Percentiles rank a stretch among this genome's conserved stretches.
Conservation (phyloP, 805 yeast genomes). For the Schwanniomyces sp. region DNA sequence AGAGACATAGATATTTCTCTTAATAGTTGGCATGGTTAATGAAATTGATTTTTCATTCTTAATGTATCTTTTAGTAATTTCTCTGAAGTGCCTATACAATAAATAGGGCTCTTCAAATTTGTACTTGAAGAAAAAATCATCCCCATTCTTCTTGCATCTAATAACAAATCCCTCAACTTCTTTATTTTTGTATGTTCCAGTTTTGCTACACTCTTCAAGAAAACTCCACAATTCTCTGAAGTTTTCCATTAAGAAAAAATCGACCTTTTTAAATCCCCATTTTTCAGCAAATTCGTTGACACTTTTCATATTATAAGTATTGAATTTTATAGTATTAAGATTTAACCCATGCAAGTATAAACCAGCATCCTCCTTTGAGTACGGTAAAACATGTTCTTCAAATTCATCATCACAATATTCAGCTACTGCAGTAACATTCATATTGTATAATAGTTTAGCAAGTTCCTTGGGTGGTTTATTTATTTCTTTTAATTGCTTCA, state of each 20-base stretch:
- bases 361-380: conserved; percentile 67
- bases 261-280: conserved; percentile 72
- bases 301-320: conserved; percentile 59
- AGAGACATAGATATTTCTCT: conserved; percentile 60
- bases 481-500: conserved; percentile 45
- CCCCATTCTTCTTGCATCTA: conserved; percentile 48
- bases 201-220: conserved; percentile 54
- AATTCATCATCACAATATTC: conserved; percentile 91
- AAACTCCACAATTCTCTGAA: conserved; percentile 47
- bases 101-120: conserved; percentile 95
- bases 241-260: conserved; percentile 40
- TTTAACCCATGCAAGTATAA: conserved; percentile 90
- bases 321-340: conserved; percentile 59
- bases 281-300: conserved; percentile 60
- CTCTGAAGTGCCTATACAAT: conserved; percentile 88
- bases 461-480: conserved; percentile 49
- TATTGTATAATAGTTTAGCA: conserved; percentile 51
- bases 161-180: conserved; percentile 95
- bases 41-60: conserved; percentile 26
- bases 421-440: conserved; percentile 79
- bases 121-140: conserved; percentile 81
- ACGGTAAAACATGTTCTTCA: conserved; percentile 90
- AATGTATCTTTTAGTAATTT: conserved; percentile 67
- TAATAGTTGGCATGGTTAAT: conserved; percentile 36
- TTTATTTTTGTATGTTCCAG: conserved; percentile 67